These are phyloP conservation scores for Leishmania arabica DNA, from an alignment of 208 protist species.

Conservation along the genomic window DNA sequence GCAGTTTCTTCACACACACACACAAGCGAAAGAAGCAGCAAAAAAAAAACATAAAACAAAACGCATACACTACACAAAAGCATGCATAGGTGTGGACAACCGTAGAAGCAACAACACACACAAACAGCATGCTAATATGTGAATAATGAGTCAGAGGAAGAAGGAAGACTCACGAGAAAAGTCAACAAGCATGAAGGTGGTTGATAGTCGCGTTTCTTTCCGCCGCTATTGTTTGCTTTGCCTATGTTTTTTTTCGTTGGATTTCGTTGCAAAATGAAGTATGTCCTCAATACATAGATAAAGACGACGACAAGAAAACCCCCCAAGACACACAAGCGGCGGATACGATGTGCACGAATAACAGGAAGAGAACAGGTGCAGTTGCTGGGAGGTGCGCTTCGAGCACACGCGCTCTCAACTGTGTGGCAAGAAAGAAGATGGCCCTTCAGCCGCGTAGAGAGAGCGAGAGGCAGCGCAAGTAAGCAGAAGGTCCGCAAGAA, in stretches of 20 bases:
- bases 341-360: neutral
- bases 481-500: conserved; percentile 1
- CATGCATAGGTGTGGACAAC: neutral
- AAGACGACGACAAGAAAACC: neutral
- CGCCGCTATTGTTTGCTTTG: too few species aligned
- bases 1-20: conserved; percentile 1
- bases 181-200: neutral
- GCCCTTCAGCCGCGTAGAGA: neutral
- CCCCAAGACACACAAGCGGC: neutral
- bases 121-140: neutral
- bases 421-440: neutral
- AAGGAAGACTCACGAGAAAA: neutral
- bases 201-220: neutral
- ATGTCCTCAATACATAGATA: neutral
- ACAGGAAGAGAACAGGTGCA: neutral
- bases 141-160: neutral
- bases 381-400: neutral
- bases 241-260: neutral
- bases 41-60: neutral
- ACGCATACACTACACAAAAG: neutral
- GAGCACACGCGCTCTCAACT: neutral
- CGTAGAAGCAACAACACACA: neutral
- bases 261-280: neutral
- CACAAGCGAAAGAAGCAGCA: neutral
- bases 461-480: neutral